Base-by-base conservation (phyloP, 345 rosid genomes). In the Murraya paniculata region DNA sequence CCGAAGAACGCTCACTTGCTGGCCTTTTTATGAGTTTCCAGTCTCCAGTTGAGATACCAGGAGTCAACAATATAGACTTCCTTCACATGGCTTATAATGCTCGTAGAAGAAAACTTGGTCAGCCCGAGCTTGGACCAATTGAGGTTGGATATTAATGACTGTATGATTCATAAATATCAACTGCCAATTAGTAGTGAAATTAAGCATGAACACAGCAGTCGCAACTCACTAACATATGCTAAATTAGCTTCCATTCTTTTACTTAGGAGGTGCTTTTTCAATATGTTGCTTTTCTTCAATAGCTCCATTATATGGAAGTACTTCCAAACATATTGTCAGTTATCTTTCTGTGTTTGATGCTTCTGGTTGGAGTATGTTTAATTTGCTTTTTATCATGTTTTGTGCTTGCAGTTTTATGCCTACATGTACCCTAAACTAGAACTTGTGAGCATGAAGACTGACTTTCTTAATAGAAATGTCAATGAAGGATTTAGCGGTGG, bases 401-500 rank as follows among this genome's bases (percentile, higher is more conserved):
- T 81, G 19, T 69, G 78, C 59, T 27, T 91, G 92, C 95, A 93
- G 99, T 92, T 96, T 85, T 94, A 86, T 84, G 88, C 89, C 72
- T 89, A 88, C 73, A 70, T 96, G 65, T 86, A 82, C 77, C 90
- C 98, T 61, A 96, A 96, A 82, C 95, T 96, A 7, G 90, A 89
- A 80, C 86, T 85, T 48, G 89, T 96, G 87, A 96, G 93, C 83
- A 94, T 94, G 97, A 91, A 91, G 88, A 90, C 82, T 0, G 98
- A 94, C 85, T 96, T 92, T 82, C 93, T 96, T 36, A 90, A 93
- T 81, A 87, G 99, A 87, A 96, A 96, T 85, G 99, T 97, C 45
- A 94, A 97, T 86, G 99, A 93, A 90, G 99, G 99, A 33, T 96
- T 96, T 79, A 96, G 99, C 75, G 98, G 99, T 19, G 99, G 98